Evolutionary conservation across 139 green algal species (phyloP), one percentile per base, ranked within the genome.

Genomic region (Chlorella sp.): DNA sequence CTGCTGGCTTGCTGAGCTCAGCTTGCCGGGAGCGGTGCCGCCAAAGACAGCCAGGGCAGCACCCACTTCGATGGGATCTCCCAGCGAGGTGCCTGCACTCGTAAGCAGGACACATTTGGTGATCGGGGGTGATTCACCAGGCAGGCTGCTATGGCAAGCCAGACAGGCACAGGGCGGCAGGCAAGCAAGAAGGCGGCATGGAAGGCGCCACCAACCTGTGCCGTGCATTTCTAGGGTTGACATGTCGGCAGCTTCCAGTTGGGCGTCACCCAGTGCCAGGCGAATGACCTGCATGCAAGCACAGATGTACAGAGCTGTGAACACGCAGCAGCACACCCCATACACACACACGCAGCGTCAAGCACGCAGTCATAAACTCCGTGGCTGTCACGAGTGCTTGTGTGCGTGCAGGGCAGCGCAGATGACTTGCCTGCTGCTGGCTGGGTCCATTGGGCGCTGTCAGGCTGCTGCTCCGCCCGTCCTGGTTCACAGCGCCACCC

Each of bases 371-470:
- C 2, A n/a, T 4, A 83, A 18, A 83, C n/a, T 34, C 34, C 19
- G 12, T 64, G 78, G 48, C 48, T 16, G 5, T 57, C 48, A 57
- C 48, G 48, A 9, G 48, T 9, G 48, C 48, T 57, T 57, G 48
- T 9, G 9, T 57, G 48, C 5, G 9, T 9, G 48, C 48, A 57
- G 9, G 48, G 7, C 48, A 16, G 9, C 48, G 9, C 37, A 61
- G 19, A 22, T n/a, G 34, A 5, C 40, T 89, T 22, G 96, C 96
- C 32, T 87, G 88, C 90, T 98, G 96, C 95, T 99, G 97, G 24
- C 94, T 94, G 7, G 96, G 96, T 2, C 97, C 97, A 83, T 97
- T 97, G 57, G 97, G 97, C 2, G 97, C 97, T 0, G 96, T 99
- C 32, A 99, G 92, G 66, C 89, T 92, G 91, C 94, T 97, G 89